A percentile compares a stretch with the other conserved stretches of the same genome.
These are phyloP conservation scores for Pyrenula aspistea DNA, from an alignment of 495 filamentous ascomycete genomes.

Conservation along the genomic window DNA sequence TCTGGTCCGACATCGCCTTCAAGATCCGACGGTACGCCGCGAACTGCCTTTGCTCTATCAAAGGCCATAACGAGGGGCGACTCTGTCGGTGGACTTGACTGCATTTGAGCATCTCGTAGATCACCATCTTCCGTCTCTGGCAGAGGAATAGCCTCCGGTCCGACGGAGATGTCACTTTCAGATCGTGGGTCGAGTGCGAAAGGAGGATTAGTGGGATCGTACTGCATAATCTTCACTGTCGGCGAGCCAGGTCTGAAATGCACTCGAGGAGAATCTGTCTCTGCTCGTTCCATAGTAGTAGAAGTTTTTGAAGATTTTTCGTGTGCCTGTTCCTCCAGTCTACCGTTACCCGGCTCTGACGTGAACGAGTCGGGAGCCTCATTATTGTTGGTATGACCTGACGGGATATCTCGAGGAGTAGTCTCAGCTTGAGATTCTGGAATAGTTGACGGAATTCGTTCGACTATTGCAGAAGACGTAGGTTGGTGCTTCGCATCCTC, in stretches of 20 bases:
- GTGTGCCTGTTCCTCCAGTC: background rate
- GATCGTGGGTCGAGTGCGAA: background rate
- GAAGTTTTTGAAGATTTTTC: background rate
- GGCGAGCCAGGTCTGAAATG: background rate
- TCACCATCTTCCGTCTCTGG: background rate
- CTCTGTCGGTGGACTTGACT: background rate
- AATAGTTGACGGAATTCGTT: background rate
- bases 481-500: background rate
- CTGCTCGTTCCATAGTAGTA: background rate
- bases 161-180: background rate
- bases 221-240: background rate
- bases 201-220: background rate
- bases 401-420: background rate
- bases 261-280: background rate
- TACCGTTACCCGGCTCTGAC: background rate
- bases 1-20: background rate
- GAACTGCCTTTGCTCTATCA: background rate
- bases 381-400: background rate
- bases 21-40: background rate
- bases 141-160: background rate
- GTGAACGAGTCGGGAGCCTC: background rate
- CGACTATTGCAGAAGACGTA: background rate
- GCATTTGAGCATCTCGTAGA: background rate
- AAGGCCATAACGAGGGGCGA: background rate
- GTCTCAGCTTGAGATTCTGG: background rate